phyloP scores from a whole-genome alignment of 768 basidiomycete genomes.

The Xanthoconium stramineum region DNA sequence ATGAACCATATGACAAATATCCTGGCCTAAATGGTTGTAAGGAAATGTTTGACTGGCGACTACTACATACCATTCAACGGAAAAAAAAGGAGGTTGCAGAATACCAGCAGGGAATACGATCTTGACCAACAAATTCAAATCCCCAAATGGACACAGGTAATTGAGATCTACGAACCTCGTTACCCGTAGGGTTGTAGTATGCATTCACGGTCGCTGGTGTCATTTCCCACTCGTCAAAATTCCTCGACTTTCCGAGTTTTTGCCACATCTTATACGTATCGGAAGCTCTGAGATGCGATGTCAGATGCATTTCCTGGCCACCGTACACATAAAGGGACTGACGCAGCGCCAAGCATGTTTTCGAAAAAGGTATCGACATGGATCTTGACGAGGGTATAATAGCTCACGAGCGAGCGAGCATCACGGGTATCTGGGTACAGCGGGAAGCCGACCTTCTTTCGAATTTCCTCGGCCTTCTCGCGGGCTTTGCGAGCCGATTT shows the following conservation, averaged over 20 bases:
- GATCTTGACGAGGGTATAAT: slow-evolving; percentile 71
- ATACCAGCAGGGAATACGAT: slow-evolving; percentile 98
- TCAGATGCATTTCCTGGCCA: slow-evolving; percentile 4
- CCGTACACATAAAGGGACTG: slow-evolving; percentile 4
- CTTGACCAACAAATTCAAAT: slow-evolving; percentile 32
- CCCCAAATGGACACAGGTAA: neutral
- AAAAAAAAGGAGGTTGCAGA: slow-evolving; percentile 89
- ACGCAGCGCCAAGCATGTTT: slow-evolving; percentile 71
- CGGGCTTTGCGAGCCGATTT: slow-evolving; percentile 77
- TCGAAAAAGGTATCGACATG: slow-evolving; percentile 74
- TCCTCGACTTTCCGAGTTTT: slow-evolving; percentile 65
- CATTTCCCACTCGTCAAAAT: slow-evolving; percentile 85
- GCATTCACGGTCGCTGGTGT: slow-evolving; percentile 83
- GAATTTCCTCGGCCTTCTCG: slow-evolving; percentile 60
- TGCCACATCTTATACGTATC: slow-evolving; percentile 71
- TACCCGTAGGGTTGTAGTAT: slow-evolving; percentile 83
- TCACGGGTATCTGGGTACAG: slow-evolving; percentile 76
- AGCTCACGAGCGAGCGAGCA: slow-evolving; percentile 63
- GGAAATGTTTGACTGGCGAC: neutral
- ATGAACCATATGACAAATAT: slow-evolving; percentile 88
- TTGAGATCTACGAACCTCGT: slow-evolving; percentile 54
- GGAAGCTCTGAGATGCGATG: slow-evolving; percentile 40
- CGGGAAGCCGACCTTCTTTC: slow-evolving; percentile 93
- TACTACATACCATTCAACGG: slow-evolving; percentile 58
- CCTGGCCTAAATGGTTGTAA: slow-evolving; percentile 59